These are phyloP conservation scores for Verticillium alfalfae DNA, from an alignment of 2,329 filamentous ascomycete genomes.

Conservation along the genomic window DNA sequence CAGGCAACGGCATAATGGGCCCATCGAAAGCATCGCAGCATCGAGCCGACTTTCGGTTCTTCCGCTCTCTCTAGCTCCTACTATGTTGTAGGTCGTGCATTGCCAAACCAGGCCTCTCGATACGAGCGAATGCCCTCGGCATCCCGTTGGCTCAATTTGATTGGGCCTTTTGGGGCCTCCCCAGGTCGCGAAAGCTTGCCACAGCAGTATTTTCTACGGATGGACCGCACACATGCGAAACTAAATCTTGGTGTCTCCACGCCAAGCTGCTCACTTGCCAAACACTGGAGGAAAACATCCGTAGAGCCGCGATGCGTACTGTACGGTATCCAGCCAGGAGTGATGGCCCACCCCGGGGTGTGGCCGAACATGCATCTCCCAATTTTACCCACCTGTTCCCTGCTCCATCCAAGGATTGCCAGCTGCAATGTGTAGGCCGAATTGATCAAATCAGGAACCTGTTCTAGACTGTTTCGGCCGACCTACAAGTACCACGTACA, in stretches of 20 bases:
- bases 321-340: not conserved
- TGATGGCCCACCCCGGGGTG: not conserved
- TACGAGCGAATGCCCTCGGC: not conserved
- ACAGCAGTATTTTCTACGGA: not conserved
- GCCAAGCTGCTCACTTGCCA: not conserved
- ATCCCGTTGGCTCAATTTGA: not conserved
- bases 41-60: not conserved
- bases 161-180: not conserved
- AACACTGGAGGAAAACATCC: not conserved
- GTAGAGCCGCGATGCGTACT: not conserved
- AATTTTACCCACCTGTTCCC: not conserved
- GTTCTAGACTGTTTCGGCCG: not conserved
- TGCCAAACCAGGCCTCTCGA: not conserved
- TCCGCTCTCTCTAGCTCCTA: not conserved
- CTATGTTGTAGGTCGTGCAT: not conserved
- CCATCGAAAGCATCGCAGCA: not conserved
- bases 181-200: not conserved
- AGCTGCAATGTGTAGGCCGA: not conserved
- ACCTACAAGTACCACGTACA: too few relatives aligned
- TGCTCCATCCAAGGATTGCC: not conserved
- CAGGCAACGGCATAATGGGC: not conserved
- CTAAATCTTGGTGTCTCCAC: not conserved
- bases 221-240: not conserved
- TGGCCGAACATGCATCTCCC: not conserved
- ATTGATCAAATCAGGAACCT: not conserved